phyloP scores from a whole-genome alignment of 768 basidiomycete genomes.

The Exidia glandulosa region DNA sequence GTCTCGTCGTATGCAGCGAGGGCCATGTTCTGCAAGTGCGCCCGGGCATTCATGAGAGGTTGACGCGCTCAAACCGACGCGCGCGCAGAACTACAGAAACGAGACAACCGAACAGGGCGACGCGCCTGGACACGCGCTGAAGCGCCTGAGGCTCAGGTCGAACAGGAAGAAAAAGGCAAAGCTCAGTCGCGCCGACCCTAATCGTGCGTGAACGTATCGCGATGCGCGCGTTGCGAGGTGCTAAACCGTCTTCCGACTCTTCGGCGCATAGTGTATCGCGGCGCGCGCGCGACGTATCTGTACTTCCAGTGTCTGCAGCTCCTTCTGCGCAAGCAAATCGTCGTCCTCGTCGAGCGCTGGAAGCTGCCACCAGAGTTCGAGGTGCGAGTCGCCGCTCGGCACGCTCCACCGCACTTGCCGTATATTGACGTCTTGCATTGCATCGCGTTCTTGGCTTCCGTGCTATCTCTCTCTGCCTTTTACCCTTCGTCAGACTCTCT shows the following conservation, averaged over 20 bases:
- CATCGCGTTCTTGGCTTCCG: neutral
- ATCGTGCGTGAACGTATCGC: conserved; percentile 34
- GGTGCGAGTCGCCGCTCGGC: conserved; percentile 29
- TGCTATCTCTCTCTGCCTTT: neutral
- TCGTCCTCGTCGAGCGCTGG: conserved; percentile 50
- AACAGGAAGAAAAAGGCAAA: conserved; percentile 39
- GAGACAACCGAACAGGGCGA: conserved; percentile 67
- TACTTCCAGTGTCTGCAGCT: conserved; percentile 81
- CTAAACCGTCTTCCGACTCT: neutral
- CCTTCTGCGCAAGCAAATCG: conserved; percentile 66
- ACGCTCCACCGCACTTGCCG: neutral
- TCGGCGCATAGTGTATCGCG: conserved; percentile 63
- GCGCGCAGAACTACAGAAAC: conserved; percentile 61
- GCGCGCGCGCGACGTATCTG: conserved; percentile 62
- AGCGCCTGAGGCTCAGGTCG: conserved; percentile 56
- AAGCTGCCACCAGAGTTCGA: conserved; percentile 70
- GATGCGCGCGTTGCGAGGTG: conserved; percentile 1
- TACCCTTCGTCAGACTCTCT: conserved; percentile 56
- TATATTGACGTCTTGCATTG: neutral
- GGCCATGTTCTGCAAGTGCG: conserved; percentile 82
- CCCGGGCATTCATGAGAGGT: neutral
- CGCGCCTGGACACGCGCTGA: conserved; percentile 47
- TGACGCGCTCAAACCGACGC: neutral
- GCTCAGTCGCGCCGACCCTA: conserved; percentile 44
- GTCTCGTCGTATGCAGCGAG: conserved; percentile 77